Conservation (phyloP, 2,329 filamentous ascomycete species). For the Monilinia fructigena region DNA sequence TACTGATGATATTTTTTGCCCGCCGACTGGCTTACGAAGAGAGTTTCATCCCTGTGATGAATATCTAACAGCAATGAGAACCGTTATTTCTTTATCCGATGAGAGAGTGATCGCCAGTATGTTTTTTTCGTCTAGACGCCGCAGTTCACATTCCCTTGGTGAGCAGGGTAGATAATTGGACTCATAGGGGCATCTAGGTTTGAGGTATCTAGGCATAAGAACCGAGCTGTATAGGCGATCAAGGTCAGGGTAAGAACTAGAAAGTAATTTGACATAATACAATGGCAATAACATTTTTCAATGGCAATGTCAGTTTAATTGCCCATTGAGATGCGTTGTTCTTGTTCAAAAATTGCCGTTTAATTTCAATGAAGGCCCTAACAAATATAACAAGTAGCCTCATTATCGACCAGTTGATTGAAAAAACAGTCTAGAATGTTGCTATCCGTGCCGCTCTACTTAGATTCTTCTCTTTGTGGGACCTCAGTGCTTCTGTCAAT, state of each 20-base stretch:
- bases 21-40: constrained; percentile 12
- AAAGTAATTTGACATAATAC: not conserved
- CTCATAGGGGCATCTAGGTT: not conserved
- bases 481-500: constrained; percentile 8
- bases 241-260: not conserved
- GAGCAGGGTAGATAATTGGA: not conserved
- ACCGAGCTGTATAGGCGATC: not conserved
- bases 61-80: constrained; percentile 12
- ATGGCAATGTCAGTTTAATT: constrained; percentile 1
- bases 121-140: not conserved
- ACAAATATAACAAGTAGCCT: not conserved
- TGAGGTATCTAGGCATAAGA: not conserved
- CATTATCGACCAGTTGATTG: not conserved
- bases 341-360: not conserved
- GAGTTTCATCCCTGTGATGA: constrained; percentile 21
- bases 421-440: constrained; percentile 20
- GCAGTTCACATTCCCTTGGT: not conserved
- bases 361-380: not conserved
- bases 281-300: not conserved
- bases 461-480: constrained; percentile 15
- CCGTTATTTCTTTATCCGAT: not conserved
- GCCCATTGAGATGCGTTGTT: constrained; percentile 8
- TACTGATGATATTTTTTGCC: constrained; percentile 17
- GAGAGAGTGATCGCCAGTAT: not conserved
- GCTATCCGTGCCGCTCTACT: constrained; percentile 16